A percentile compares a stretch with the other conserved stretches of the same genome.
Evolutionary conservation across 2,329 filamentous ascomycete genomes (phyloP).

Genomic region (Ophiostoma ips): DNA sequence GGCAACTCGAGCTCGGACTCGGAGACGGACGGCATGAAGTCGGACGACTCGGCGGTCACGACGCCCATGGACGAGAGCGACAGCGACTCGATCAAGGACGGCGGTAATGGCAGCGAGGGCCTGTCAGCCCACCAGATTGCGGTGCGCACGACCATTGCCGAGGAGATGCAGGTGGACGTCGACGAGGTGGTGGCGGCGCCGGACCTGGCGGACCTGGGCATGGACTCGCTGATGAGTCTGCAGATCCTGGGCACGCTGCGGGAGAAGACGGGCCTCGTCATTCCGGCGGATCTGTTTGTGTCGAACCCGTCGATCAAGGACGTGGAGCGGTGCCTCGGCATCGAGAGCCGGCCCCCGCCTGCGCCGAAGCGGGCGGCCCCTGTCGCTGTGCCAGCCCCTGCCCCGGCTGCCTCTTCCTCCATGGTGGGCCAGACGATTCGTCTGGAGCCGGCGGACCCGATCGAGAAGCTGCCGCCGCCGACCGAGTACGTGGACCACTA

Average conservation of each 20-base stretch:
- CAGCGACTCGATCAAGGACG: constrained; percentile 30
- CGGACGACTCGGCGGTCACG: constrained; percentile 37
- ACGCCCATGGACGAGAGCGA: constrained; percentile 39
- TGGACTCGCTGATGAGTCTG: constrained; percentile 45
- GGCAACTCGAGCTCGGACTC: constrained; percentile 28
- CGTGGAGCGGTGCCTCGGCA: constrained; percentile 49
- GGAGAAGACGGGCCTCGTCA: constrained; percentile 37
- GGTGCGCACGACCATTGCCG: constrained; percentile 53
- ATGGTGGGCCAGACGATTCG: constrained; percentile 15
- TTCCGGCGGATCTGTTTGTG: constrained; percentile 47
- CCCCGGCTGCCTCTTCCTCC: constrained; percentile 8
- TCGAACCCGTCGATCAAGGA: constrained; percentile 49
- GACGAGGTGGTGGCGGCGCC: constrained; percentile 44
- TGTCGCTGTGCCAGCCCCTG: constrained; percentile 17
- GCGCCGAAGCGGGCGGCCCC: constrained; percentile 9
- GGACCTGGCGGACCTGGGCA: constrained; percentile 41
- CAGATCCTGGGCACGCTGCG: constrained; percentile 40
- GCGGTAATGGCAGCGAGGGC: constrained; percentile 24
- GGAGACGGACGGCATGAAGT: constrained; percentile 30
- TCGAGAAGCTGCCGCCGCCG: constrained; percentile 28
- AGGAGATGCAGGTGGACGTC: constrained; percentile 57
- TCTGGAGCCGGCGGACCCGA: constrained; percentile 22
- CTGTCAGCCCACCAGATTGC: constrained; percentile 29
- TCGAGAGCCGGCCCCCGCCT: constrained; percentile 22
- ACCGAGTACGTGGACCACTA: constrained; percentile 27